Evolutionary conservation across 1,284 basidiomycete genomes (phyloP), one percentile per base, ranked within the genome.

Genomic region (Rhodofomes roseus): DNA sequence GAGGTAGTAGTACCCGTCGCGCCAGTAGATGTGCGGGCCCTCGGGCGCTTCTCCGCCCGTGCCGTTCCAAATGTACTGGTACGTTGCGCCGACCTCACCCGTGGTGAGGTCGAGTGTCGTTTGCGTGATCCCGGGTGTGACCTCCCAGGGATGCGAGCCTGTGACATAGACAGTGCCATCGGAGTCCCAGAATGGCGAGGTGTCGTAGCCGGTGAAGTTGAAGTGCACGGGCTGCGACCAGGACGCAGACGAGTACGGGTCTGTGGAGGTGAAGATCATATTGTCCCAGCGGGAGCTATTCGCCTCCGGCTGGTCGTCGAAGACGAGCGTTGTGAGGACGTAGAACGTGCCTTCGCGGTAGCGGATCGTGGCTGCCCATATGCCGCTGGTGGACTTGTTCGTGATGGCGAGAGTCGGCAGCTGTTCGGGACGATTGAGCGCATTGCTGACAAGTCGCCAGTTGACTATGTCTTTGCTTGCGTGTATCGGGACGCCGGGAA

Each of bases 1-100:
- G n/a, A 52, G 50, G 50, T 52, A 52, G 50, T 52, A 52, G 50
- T 52, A 52, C 50, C 31, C n/a, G n/a, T 52, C 50, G 31, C 34
- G 29, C 50, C 1, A 14, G 50, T 52, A 52, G 29, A 52, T 52
- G 50, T 37, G 50, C 27, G 50, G 50, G 50, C 50, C 50, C 50
- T 52, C 50, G 50, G 50, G 50, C 18, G 50, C 50, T 20, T 52
- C n/a, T 4, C 50, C 50, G 31, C 50, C 50, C 8, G 50, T 52
- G 29, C 50, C 50, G 29, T 52, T 52, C 50, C 50, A 52, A 20
- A 52, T 20, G 31, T 52, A 52, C 31, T 37, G 50, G 31, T 36
- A 36, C 1, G 18, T 23, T 5, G 29, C 50, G 31, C 50, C 50
- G 22, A 52, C 50, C 31, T n/a, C 50, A 31, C 50, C 50, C 31